phyloP scores from a whole-genome alignment of 1,284 basidiomycete genomes.

The Xanthoconium separans region DNA sequence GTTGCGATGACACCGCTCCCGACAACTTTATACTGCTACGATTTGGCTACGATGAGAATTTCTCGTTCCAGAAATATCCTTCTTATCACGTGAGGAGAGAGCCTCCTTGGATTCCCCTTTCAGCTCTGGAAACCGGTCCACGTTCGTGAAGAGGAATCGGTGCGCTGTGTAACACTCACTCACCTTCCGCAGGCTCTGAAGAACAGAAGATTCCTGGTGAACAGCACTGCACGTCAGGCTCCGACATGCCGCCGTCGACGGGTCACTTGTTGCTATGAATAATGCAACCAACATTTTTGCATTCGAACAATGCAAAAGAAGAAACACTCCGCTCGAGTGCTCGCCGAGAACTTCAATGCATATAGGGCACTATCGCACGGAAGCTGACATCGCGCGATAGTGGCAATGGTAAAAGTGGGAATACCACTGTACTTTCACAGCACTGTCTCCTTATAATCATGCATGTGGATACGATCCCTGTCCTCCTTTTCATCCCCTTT shows the following conservation, averaged over 20 bases:
- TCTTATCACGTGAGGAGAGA: not conserved
- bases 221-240: no score
- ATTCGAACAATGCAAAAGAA: not conserved
- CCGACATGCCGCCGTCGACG: not conserved
- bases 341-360: no score
- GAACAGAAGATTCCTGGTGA: no score
- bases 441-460: slow-evolving; percentile 8
- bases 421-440: not conserved
- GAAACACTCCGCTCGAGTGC: not conserved
- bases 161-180: not conserved
- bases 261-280: not conserved
- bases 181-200: not conserved
- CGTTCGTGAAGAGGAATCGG: not conserved
- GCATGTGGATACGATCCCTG: not conserved
- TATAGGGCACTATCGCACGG: not conserved
- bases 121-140: not conserved
- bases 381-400: not conserved
- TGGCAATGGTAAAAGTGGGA: not conserved
- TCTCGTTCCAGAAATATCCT: not conserved
- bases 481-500: not conserved
- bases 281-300: not conserved
- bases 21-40: not conserved
- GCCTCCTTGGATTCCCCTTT: not conserved
- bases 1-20: no score
- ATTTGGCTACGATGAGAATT: not conserved